Conservation (phyloP, 495 filamentous ascomycete species). For the Lasiosphaeria ovina region DNA sequence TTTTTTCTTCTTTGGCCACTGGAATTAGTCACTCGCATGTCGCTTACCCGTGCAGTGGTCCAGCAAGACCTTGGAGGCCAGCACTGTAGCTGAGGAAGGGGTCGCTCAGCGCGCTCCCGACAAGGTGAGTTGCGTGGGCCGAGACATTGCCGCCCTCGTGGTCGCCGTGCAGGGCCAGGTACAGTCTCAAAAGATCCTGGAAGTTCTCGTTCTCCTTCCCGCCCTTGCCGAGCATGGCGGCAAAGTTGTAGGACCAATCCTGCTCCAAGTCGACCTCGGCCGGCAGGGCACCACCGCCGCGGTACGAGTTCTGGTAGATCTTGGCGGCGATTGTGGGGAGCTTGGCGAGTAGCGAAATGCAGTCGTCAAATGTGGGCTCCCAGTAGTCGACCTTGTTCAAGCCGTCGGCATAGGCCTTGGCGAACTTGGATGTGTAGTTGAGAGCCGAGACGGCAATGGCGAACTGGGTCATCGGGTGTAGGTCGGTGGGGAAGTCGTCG, state of each 20-base stretch:
- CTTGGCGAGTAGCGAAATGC: slow-evolving; percentile 90
- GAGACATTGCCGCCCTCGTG: slow-evolving; percentile 98
- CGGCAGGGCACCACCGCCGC: slow-evolving; percentile 71
- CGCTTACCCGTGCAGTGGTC: slow-evolving; percentile 80
- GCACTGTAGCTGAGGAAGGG: slow-evolving; percentile 95
- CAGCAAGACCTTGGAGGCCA: slow-evolving; percentile 90
- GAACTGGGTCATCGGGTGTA: slow-evolving; percentile 98
- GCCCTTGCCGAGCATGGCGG: slow-evolving; percentile 90
- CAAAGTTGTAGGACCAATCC: slow-evolving; percentile 98
- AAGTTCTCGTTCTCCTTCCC: slow-evolving; percentile 85
- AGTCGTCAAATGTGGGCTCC: slow-evolving; percentile 97
- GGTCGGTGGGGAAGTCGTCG: slow-evolving; percentile 78
- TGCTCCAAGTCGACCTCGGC: slow-evolving; percentile 75
- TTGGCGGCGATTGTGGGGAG: slow-evolving; percentile 95
- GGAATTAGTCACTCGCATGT: neutral
- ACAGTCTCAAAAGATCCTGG: slow-evolving; percentile 89
- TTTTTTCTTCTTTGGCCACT: neutral
- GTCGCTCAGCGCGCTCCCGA: slow-evolving; percentile 92
- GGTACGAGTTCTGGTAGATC: slow-evolving; percentile 90
- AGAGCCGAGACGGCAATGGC: slow-evolving; percentile 90
- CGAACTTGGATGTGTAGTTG: slow-evolving; percentile 89
- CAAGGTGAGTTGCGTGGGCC: slow-evolving; percentile 94
- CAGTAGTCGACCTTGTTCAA: slow-evolving; percentile 94
- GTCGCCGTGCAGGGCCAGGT: slow-evolving; percentile 94
- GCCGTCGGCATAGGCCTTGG: slow-evolving; percentile 86